phyloP scores from a whole-genome alignment of 129 eudicot species.

The Escallonia herrerae region DNA sequence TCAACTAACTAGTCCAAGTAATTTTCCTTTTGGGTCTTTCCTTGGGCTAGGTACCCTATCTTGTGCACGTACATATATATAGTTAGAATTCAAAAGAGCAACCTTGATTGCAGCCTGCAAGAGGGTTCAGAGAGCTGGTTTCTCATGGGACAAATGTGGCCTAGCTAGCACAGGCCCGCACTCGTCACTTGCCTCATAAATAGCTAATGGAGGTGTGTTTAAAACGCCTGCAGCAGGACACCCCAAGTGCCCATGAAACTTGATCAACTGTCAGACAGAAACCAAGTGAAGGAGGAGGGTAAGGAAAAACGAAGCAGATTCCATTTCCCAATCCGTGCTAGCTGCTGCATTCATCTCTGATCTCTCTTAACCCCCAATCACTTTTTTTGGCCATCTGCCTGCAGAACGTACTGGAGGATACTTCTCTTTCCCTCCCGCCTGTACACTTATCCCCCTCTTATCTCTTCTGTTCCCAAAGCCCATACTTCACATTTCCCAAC shows the following conservation, averaged over 20 bases:
- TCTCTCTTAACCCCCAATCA: constrained; percentile 4
- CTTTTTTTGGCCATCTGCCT: constrained; percentile 21
- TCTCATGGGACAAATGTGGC: neutral
- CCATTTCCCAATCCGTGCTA: constrained; percentile 50
- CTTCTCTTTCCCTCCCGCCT: constrained; percentile 9
- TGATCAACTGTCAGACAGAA: constrained; percentile 55
- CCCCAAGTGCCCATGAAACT: constrained; percentile 56
- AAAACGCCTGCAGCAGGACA: constrained; percentile 5
- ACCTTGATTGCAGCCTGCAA: too few species aligned
- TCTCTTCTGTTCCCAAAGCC: constrained; percentile 90
- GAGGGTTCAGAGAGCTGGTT: too few species aligned
- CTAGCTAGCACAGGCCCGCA: neutral
- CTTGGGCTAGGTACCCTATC: too few species aligned
- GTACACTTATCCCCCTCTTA: constrained; percentile 36
- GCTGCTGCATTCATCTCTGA: neutral
- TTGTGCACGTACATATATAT: too few species aligned
- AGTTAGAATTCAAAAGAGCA: too few species aligned
- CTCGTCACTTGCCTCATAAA: neutral
- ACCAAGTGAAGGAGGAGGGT: neutral
- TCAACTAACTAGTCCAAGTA: too few species aligned
- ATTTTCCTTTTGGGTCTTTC: too few species aligned
- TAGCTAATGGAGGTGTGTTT: neutral
- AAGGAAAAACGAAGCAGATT: constrained; percentile 5
- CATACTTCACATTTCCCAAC: constrained; percentile 36
- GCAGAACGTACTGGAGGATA: constrained; percentile 39